Conservation (phyloP, 2,329 filamentous ascomycete species). For the Aspergillus calidoustus region DNA sequence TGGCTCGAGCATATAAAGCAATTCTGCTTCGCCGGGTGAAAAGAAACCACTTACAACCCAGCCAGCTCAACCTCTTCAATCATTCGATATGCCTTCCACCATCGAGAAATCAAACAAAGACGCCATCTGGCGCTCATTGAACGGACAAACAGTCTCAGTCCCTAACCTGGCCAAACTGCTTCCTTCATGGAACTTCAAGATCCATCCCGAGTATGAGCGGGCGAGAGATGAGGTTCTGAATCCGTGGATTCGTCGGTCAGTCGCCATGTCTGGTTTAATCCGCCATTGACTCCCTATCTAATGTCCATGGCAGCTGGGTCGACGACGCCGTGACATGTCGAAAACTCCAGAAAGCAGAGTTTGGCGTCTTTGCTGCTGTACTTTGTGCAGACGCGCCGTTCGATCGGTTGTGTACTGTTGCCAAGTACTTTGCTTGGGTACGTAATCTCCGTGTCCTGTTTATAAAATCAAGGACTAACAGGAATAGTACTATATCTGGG, state of each 20-base stretch:
- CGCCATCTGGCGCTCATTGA: background rate
- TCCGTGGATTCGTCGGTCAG: constrained; percentile 18
- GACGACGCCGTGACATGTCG: background rate
- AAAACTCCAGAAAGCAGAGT: constrained; percentile 18
- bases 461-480: background rate
- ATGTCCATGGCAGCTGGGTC: constrained; percentile 7
- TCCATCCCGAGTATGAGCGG: constrained; percentile 16
- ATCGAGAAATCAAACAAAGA: background rate
- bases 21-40: background rate
- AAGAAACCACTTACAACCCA: background rate
- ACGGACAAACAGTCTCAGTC: background rate
- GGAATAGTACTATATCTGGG: constrained; percentile 17
- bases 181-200: constrained; percentile 6
- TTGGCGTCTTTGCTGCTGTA: constrained; percentile 14
- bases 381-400: constrained; percentile 15
- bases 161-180: background rate
- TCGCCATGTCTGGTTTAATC: background rate
- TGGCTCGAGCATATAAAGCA: background rate
- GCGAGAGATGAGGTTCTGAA: constrained; percentile 14
- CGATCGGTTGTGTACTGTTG: constrained; percentile 12
- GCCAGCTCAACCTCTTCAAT: background rate
- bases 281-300: background rate
- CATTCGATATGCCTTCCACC: background rate
- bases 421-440: constrained; percentile 18
- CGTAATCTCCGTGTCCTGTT: background rate